Conservation (phyloP, 768 basidiomycete genomes). For the Boletus barrowsii region DNA sequence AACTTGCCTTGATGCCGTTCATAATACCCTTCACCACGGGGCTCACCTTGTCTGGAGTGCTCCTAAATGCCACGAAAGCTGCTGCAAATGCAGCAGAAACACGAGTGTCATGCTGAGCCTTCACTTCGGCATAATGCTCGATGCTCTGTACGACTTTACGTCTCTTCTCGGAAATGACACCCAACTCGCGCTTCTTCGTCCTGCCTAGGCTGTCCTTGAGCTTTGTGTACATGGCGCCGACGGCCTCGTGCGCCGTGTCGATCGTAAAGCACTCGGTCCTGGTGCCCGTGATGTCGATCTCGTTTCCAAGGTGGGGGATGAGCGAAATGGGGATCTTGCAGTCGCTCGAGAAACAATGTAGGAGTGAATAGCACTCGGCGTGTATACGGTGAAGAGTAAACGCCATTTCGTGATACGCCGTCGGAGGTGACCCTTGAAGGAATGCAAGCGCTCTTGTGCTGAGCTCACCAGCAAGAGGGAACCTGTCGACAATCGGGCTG, state of each 20-base stretch:
- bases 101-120: conserved; percentile 81
- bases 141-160: conserved; percentile 64
- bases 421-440: conserved; percentile 72
- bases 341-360: conserved; percentile 81
- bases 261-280: conserved; percentile 72
- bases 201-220: conserved; percentile 74
- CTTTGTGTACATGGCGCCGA: conserved; percentile 65
- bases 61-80: conserved; percentile 83
- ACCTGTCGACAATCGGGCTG: conserved; percentile 49
- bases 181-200: conserved; percentile 76
- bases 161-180: conserved; percentile 73
- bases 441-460: conserved; percentile 64
- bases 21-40: conserved; percentile 96
- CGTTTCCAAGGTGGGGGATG: conserved; percentile 74
- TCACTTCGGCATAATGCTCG: conserved; percentile 76
- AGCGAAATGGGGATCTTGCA: conserved; percentile 80
- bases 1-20: conserved; percentile 89
- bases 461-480: conserved; percentile 63
- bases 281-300: conserved; percentile 71
- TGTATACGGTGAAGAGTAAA: conserved; percentile 77
- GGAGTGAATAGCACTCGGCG: conserved; percentile 70
- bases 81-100: conserved; percentile 89
- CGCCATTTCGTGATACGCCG: conserved; percentile 89
- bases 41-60: conserved; percentile 89
- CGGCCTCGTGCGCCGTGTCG: conserved; percentile 67